Conservation (phyloP, 495 filamentous ascomycete genomes). For the Xanthoparmelia taractica region DNA sequence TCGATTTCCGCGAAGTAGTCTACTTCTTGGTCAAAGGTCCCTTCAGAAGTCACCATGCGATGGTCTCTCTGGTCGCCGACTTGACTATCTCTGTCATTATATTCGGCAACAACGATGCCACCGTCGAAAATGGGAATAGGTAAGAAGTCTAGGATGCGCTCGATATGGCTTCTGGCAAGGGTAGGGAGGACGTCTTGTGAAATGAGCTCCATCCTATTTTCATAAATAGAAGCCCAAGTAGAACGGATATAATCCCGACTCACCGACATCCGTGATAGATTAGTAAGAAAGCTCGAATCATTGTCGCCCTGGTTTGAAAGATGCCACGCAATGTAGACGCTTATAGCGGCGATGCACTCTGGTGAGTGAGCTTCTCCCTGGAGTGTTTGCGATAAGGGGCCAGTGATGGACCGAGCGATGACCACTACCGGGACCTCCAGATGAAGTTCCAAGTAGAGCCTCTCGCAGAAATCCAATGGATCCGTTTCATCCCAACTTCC, state of each 20-base stretch:
- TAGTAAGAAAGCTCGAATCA: neutral
- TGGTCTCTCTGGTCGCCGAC: neutral
- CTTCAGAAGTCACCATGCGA: neutral
- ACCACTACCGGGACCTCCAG: neutral
- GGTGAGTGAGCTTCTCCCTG: neutral
- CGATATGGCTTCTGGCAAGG: neutral
- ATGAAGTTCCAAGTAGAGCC: neutral
- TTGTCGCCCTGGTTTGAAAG: neutral
- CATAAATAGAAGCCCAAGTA: neutral
- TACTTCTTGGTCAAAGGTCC: neutral
- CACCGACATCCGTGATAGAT: neutral
- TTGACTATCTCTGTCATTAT: neutral
- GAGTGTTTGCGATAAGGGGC: neutral
- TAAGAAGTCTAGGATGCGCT: neutral
- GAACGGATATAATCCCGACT: neutral
- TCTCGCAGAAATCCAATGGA: neutral
- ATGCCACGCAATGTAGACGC: neutral
- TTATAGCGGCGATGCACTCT: neutral
- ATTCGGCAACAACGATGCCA: neutral
- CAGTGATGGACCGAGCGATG: neutral
- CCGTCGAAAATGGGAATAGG: neutral
- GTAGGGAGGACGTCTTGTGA: neutral
- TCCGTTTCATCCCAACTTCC: too few species aligned
- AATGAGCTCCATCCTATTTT: neutral
- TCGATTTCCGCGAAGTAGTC: neutral